A percentile compares a stretch with the other conserved stretches of the same genome.
Conservation (phyloP, 192 early-diverging fungal genomes). For the Backusella morwellensis region DNA sequence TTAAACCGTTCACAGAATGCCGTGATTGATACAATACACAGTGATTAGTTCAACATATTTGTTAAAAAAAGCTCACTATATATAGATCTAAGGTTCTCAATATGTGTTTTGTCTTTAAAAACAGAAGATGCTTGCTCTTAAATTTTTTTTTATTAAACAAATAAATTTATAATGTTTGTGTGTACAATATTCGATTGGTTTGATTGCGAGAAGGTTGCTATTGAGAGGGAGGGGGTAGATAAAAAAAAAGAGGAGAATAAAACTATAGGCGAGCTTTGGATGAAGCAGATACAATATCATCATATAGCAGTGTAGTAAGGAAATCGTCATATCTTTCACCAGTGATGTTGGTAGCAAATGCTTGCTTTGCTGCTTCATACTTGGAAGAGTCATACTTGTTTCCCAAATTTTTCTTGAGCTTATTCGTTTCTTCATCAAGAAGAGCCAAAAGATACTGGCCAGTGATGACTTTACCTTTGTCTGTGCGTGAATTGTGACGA, state of each 20-base stretch:
- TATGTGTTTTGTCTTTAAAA: no score
- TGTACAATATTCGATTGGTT: neutral
- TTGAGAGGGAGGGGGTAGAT: neutral
- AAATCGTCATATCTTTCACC: conserved; percentile 89
- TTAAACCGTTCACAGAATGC: no score
- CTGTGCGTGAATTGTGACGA: conserved; percentile 74
- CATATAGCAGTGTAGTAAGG: conserved; percentile 89
- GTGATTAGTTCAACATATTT: no score
- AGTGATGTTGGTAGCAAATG: conserved; percentile 72
- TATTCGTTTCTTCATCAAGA: conserved; percentile 80
- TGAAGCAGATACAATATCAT: conserved; percentile 66
- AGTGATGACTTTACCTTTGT: conserved; percentile 78
- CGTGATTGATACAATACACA: no score
- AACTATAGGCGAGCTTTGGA: conserved; percentile 26
- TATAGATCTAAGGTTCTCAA: no score
- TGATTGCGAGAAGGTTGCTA: neutral
- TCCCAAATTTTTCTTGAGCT: conserved; percentile 63
- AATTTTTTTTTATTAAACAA: neutral
- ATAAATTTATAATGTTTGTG: neutral
- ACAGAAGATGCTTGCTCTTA: neutral
- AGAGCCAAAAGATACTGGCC: conserved; percentile 70
- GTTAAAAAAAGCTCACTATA: no score
- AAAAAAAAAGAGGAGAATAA: neutral
- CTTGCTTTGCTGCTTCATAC: conserved; percentile 63
- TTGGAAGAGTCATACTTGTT: conserved; percentile 66